These are phyloP conservation scores for Rhynchospora pubera DNA, from an alignment of 176 grass and related monocot genomes.

Conservation along the genomic window DNA sequence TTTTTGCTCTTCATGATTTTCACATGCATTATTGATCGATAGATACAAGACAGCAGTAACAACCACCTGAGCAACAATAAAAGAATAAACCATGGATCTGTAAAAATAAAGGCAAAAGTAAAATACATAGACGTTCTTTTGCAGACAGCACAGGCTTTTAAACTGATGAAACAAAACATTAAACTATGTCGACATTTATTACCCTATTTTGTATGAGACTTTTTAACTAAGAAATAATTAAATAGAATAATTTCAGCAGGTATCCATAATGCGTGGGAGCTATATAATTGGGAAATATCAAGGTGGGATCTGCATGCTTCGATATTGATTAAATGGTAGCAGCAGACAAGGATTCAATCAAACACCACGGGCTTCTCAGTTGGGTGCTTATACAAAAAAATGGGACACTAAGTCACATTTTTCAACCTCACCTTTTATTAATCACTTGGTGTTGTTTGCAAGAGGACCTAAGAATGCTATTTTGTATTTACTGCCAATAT, in stretches of 20 bases:
- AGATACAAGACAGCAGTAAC: conserved; percentile 59
- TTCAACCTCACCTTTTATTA: not conserved
- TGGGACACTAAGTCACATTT: not conserved
- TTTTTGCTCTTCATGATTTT: conserved; percentile 18
- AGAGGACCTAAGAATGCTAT: not conserved
- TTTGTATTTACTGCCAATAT: not conserved
- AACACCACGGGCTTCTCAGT: not conserved
- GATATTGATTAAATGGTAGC: not conserved
- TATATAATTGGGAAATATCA: not conserved
- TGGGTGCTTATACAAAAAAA: not conserved
- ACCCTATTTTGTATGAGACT: not conserved
- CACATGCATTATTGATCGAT: conserved; percentile 24
- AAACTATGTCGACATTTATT: not conserved
- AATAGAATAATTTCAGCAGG: not conserved
- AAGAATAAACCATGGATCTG: not conserved
- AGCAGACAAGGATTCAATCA: not conserved
- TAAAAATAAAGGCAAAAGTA: not conserved
- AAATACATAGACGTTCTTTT: not conserved
- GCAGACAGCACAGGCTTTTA: not conserved
- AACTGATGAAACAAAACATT: not conserved
- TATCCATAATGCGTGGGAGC: not conserved
- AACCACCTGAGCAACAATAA: conserved; percentile 42
- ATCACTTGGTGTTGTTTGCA: not conserved
- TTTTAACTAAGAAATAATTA: not conserved
- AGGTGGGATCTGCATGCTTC: not conserved